A percentile compares a stretch with the other conserved stretches of the same genome.
Conservation (phyloP, 331 rosid species). For the Quercus lobata region DNA sequence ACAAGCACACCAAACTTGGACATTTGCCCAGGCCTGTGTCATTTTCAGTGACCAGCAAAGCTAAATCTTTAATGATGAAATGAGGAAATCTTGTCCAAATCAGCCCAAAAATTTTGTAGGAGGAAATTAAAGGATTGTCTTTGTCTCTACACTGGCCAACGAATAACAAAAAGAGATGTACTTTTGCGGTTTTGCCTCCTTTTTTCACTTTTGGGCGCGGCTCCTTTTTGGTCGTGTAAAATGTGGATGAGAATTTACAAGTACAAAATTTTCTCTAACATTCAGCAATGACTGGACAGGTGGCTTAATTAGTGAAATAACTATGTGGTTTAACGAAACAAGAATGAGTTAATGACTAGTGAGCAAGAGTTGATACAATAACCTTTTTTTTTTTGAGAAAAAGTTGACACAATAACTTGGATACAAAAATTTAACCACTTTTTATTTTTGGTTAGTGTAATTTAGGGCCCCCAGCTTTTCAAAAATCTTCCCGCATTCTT, state of each 20-base stretch:
- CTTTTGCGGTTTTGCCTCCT: constrained; percentile 19
- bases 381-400: background rate
- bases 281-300: constrained; percentile 39
- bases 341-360: constrained; percentile 12
- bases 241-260: constrained; percentile 23
- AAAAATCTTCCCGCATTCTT: too few species aligned
- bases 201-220: constrained; percentile 31
- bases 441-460: too few species aligned
- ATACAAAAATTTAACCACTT: too few species aligned
- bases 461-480: too few species aligned
- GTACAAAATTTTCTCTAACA: constrained; percentile 40
- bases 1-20: background rate
- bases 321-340: constrained; percentile 9
- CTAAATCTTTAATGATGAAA: constrained; percentile 8
- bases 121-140: constrained; percentile 23
- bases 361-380: background rate
- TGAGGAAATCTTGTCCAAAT: constrained; percentile 11
- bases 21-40: background rate
- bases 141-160: constrained; percentile 23
- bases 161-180: constrained; percentile 31
- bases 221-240: constrained; percentile 19
- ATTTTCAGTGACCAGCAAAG: constrained; percentile 7
- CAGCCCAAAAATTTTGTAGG: background rate
- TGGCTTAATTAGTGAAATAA: constrained; percentile 13
- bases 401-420: too few species aligned